Conservation (phyloP, 345 rosid species). For the Passiflora organensis region DNA sequence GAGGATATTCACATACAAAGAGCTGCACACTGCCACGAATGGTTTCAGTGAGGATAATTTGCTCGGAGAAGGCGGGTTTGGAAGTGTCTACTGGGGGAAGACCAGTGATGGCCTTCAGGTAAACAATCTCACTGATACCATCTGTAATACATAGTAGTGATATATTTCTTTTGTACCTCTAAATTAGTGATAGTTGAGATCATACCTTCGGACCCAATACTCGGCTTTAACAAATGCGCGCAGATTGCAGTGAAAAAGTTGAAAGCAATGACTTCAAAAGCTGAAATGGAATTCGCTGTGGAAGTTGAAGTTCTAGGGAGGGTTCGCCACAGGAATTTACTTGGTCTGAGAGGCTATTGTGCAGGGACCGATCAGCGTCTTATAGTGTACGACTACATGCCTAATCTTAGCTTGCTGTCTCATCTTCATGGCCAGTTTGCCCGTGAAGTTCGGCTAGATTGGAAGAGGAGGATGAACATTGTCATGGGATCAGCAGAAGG, state of each 20-base stretch:
- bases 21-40: conserved; percentile 53
- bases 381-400: conserved; percentile 67
- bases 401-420: conserved; percentile 67
- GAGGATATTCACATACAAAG: conserved; percentile 71
- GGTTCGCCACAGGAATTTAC: conserved; percentile 58
- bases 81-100: conserved; percentile 79
- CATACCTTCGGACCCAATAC: too few relatives aligned
- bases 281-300: conserved; percentile 73
- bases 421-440: conserved; percentile 64
- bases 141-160: not conserved
- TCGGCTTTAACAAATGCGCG: not conserved
- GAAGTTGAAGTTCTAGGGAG: conserved; percentile 77
- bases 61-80: conserved; percentile 39
- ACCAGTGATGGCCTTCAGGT: conserved; percentile 65
- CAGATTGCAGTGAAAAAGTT: conserved; percentile 68
- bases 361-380: conserved; percentile 62
- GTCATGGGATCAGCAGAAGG: conserved; percentile 64
- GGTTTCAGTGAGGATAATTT: conserved; percentile 67
- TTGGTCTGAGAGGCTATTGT: conserved; percentile 64
- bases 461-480: conserved; percentile 55
- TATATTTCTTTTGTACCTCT: not conserved
- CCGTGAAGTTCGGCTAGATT: conserved; percentile 42
- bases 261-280: conserved; percentile 65
- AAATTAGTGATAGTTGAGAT: not conserved
- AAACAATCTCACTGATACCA: not conserved